Evolutionary conservation across 352 stramenopile genomes (phyloP).

Genomic region (Paralagenidium karlingii): DNA sequence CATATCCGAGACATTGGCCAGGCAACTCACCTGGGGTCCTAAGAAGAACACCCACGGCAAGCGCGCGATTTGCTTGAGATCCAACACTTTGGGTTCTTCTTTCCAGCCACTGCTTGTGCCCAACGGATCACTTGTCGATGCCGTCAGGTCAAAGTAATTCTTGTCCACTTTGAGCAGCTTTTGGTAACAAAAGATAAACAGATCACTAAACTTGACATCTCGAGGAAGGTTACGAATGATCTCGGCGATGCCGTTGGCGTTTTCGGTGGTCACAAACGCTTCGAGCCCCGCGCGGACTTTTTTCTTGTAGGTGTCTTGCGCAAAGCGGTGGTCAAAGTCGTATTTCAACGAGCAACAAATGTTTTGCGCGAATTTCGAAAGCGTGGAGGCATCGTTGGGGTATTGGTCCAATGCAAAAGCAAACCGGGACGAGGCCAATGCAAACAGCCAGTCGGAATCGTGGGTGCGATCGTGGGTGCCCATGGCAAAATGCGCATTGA

Average conservation of each 20-base stretch:
- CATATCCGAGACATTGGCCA: too few relatives aligned
- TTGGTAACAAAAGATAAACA: slow-evolving; percentile 64
- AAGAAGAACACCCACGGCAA: too few relatives aligned
- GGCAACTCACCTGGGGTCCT: too few relatives aligned
- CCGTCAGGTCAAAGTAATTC: slow-evolving; percentile 23
- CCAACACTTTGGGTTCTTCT: too few relatives aligned
- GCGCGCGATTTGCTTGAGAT: too few relatives aligned
- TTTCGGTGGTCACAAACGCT: slow-evolving; percentile 46
- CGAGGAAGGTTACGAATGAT: slow-evolving; percentile 69
- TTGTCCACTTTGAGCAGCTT: slow-evolving; percentile 31
- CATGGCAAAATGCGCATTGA: slow-evolving; percentile 69
- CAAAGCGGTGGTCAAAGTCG: slow-evolving; percentile 56
- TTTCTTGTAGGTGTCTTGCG: slow-evolving; percentile 64
- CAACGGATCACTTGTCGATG: too few relatives aligned
- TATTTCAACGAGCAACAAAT: slow-evolving; percentile 74
- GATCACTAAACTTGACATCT: slow-evolving; percentile 56
- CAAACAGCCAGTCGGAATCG: slow-evolving; percentile 69
- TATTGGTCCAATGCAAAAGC: slow-evolving; percentile 29
- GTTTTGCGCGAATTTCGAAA: slow-evolving; percentile 68
- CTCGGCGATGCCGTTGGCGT: slow-evolving; percentile 59
- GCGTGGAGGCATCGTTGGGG: slow-evolving; percentile 41
- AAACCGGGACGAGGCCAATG: slow-evolving; percentile 56
- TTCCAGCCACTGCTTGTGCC: too few relatives aligned
- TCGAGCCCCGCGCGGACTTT: slow-evolving; percentile 52
- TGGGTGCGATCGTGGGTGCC: slow-evolving; percentile 40